Evolutionary conservation across 495 filamentous ascomycete genomes (phyloP).

Genomic region (Daldinia grandis): DNA sequence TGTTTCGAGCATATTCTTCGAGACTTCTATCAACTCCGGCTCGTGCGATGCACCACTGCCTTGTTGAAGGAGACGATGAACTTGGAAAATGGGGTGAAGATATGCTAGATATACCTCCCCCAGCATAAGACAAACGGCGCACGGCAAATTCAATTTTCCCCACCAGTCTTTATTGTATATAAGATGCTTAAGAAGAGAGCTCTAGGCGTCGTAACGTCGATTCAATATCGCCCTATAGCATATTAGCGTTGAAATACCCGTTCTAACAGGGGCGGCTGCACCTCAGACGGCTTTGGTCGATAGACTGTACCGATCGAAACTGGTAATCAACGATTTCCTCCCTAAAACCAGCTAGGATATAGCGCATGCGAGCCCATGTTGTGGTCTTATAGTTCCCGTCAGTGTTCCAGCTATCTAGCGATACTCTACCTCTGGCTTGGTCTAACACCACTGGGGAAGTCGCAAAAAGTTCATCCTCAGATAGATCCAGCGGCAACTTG

Average conservation of each 20-base stretch:
- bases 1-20: not conserved
- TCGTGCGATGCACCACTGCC: not conserved
- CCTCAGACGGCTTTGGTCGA: not conserved
- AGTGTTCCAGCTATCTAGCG: not conserved
- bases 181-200: not conserved
- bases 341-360: not conserved
- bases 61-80: not conserved
- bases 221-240: not conserved
- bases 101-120: not conserved
- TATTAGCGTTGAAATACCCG: not conserved
- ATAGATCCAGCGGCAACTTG: not conserved
- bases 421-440: not conserved
- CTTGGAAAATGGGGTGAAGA: not conserved
- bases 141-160: not conserved
- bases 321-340: not conserved
- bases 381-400: not conserved
- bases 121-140: not conserved
- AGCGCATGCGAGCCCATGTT: not conserved
- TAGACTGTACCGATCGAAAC: not conserved
- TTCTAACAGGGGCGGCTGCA: not conserved
- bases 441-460: not conserved
- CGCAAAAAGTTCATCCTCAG: not conserved
- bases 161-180: not conserved
- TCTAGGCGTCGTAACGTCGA: not conserved
- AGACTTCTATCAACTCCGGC: not conserved